phyloP scores from a whole-genome alignment of 2,329 filamentous ascomycete genomes.

The Paraphoma chrysanthemicola region DNA sequence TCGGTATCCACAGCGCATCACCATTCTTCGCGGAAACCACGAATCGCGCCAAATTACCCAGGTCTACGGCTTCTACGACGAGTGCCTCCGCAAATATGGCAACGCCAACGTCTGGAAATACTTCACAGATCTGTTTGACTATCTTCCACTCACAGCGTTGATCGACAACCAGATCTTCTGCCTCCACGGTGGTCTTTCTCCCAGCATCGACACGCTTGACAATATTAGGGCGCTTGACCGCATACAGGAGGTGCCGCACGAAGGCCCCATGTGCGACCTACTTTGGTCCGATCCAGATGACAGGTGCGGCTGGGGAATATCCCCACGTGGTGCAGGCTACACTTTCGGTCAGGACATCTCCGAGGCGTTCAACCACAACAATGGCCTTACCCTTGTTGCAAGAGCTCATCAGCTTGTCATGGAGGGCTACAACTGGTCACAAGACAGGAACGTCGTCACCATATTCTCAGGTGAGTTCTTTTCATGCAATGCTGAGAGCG shows the following conservation, averaged over 20 bases:
- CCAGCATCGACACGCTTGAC: conserved; percentile 76
- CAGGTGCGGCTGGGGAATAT: conserved; percentile 94
- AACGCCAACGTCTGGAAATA: conserved; percentile 82
- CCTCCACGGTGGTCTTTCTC: conserved; percentile 74
- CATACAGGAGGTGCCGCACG: conserved; percentile 76
- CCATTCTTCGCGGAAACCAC: conserved; percentile 93
- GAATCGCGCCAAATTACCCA: conserved; percentile 80
- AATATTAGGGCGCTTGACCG: conserved; percentile 64
- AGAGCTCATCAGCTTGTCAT: conserved; percentile 98
- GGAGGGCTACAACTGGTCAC: conserved; percentile 99
- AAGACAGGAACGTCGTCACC: conserved; percentile 96
- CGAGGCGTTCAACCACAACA: conserved; percentile 99
- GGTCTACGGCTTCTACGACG: conserved; percentile 81
- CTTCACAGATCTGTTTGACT: conserved; percentile 80
- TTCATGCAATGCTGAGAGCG: not conserved
- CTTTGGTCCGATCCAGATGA: conserved; percentile 94
- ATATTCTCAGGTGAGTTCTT: conserved; percentile 78
- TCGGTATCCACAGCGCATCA: conserved; percentile 96
- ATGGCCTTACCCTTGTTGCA: conserved; percentile 92
- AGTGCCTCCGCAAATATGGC: conserved; percentile 78
- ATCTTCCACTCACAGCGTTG: conserved; percentile 74
- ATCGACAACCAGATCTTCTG: conserved; percentile 78
- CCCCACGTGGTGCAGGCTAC: conserved; percentile 91
- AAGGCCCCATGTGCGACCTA: conserved; percentile 78
- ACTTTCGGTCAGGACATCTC: conserved; percentile 97